These are phyloP conservation scores for Alternaria sp. DNA, from an alignment of 2,329 filamentous ascomycete species.

Conservation along the genomic window DNA sequence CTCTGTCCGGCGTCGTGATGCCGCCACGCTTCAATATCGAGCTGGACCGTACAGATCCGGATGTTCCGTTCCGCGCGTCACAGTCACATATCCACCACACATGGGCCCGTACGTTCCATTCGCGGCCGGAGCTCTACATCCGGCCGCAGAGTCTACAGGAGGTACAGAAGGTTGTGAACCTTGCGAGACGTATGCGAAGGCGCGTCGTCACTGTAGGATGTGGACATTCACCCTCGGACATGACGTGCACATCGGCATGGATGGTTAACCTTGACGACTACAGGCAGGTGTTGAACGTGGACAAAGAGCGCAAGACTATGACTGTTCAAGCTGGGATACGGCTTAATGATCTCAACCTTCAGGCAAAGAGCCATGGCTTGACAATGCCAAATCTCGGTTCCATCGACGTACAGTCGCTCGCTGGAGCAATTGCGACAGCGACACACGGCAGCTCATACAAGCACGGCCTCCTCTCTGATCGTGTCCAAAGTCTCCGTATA, in stretches of 20 bases:
- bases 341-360: constrained; percentile 74
- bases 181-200: constrained; percentile 81
- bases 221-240: constrained; percentile 87
- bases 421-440: constrained; percentile 89
- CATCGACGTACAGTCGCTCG: constrained; percentile 93
- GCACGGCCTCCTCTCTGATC: constrained; percentile 85
- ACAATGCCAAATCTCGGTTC: constrained; percentile 92
- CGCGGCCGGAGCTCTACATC: constrained; percentile 88
- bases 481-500: constrained; percentile 76
- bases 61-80: constrained; percentile 78
- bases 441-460: constrained; percentile 88
- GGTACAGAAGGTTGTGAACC: constrained; percentile 80
- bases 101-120: constrained; percentile 93
- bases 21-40: constrained; percentile 60
- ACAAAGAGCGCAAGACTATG: constrained; percentile 71
- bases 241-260: constrained; percentile 95
- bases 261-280: constrained; percentile 91
- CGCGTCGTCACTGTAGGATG: constrained; percentile 88
- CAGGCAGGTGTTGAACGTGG: constrained; percentile 74
- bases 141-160: constrained; percentile 81
- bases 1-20: constrained; percentile 41
- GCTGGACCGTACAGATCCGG: constrained; percentile 66
- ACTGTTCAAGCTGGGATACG: constrained; percentile 90
- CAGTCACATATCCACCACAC: constrained; percentile 81
- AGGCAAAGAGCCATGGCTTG: constrained; percentile 77